Evolutionary conservation across 2,329 filamentous ascomycete genomes (phyloP).

Genomic region (Ophiostoma triangulosporum): DNA sequence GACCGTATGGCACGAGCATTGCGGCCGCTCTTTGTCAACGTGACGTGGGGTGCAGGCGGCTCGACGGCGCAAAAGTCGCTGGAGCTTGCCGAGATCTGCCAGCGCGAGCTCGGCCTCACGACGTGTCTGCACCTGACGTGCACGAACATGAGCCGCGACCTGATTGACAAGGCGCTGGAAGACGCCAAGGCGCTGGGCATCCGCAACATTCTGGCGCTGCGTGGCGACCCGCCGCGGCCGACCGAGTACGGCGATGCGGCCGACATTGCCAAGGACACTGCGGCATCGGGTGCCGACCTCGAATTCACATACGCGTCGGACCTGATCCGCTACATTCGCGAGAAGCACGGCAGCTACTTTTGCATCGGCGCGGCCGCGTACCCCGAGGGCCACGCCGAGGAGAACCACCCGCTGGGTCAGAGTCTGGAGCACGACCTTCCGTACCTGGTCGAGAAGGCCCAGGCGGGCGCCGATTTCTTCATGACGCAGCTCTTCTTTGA

Average conservation of each 20-base stretch:
- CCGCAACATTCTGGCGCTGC: slow-evolving; percentile 80
- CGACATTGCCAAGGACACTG: slow-evolving; percentile 28
- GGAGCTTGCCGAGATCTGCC: slow-evolving; percentile 88
- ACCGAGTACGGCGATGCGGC: slow-evolving; percentile 62
- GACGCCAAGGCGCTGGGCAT: slow-evolving; percentile 85
- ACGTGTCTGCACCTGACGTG: slow-evolving; percentile 95
- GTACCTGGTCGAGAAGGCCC: slow-evolving; percentile 77
- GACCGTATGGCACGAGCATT: slow-evolving; percentile 90
- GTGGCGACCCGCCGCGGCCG: slow-evolving; percentile 79
- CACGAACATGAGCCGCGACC: slow-evolving; percentile 83
- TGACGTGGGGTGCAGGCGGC: slow-evolving; percentile 95
- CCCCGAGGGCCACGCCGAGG: slow-evolving; percentile 87
- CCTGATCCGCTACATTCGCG: slow-evolving; percentile 76
- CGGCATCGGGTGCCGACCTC: slow-evolving; percentile 45
- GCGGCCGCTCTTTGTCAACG: slow-evolving; percentile 85
- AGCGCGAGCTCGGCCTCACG: slow-evolving; percentile 79
- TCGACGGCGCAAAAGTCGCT: slow-evolving; percentile 84
- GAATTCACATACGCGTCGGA: slow-evolving; percentile 86
- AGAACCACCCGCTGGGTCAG: slow-evolving; percentile 62
- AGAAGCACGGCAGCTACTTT: slow-evolving; percentile 84
- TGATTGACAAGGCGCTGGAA: slow-evolving; percentile 81
- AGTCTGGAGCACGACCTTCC: slow-evolving; percentile 69
- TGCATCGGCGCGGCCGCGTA: slow-evolving; percentile 91
- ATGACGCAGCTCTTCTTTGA: slow-evolving; percentile 99
- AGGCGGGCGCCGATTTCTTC: slow-evolving; percentile 90